Conservation (phyloP, 1,139 yeast species). For the Sugiyamaella xylanicola region DNA sequence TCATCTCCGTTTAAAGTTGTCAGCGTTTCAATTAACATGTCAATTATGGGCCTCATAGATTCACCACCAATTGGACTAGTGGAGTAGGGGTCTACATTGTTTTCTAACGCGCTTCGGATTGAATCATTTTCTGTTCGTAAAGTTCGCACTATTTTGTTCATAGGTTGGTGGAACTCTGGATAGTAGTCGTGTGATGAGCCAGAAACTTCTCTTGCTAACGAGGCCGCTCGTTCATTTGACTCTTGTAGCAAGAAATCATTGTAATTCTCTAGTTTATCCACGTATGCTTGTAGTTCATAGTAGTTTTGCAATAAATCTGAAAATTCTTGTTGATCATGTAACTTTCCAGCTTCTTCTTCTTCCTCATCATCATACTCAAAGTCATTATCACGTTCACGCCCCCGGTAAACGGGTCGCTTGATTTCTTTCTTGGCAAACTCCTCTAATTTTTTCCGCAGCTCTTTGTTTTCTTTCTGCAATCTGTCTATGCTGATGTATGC, state of each 20-base stretch:
- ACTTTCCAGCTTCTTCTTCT: not conserved
- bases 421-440: not conserved
- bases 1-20: constrained; percentile 11
- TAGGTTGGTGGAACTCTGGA: constrained; percentile 11
- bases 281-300: not conserved
- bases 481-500: not conserved
- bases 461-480: constrained; percentile 7
- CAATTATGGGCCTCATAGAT: not conserved
- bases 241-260: not conserved
- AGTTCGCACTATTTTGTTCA: constrained; percentile 13
- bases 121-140: constrained; percentile 18
- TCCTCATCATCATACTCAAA: constrained; percentile 5
- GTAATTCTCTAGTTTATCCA: not conserved
- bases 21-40: constrained; percentile 11
- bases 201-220: not conserved
- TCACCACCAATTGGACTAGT: not conserved
- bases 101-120: constrained; percentile 19
- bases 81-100: constrained; percentile 17
- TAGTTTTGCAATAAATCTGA: not conserved
- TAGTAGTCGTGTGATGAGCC: not conserved
- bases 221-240: not conserved
- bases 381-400: constrained; percentile 2
- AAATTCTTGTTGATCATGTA: not conserved
- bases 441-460: not conserved
- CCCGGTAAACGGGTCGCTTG: not conserved